These are phyloP conservation scores for Chrysoporthe cubensis DNA, from an alignment of 2,329 filamentous ascomycete genomes.

Conservation along the genomic window DNA sequence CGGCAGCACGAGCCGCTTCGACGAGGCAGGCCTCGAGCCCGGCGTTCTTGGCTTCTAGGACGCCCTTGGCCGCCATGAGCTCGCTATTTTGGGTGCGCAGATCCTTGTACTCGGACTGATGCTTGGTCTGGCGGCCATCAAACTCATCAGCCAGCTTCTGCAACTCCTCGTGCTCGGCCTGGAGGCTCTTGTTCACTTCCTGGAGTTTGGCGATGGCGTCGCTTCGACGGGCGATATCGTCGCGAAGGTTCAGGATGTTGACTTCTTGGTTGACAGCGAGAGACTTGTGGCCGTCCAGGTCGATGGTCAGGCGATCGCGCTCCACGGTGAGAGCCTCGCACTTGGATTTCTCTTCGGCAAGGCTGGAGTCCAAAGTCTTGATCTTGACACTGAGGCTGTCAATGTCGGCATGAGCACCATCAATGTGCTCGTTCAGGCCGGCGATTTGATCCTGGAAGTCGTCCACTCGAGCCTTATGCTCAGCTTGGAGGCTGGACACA, in stretches of 20 bases:
- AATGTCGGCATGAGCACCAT: constrained; percentile 24
- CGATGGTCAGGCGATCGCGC: constrained; percentile 18
- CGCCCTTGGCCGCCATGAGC: constrained; percentile 16
- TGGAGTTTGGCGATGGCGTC: constrained; percentile 24
- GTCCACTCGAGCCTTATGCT: constrained; percentile 17
- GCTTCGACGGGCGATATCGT: constrained; percentile 16
- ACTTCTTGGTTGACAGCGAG: constrained; percentile 23
- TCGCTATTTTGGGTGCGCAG: constrained; percentile 23
- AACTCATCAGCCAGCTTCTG: constrained; percentile 19
- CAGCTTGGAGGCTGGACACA: constrained; percentile 13
- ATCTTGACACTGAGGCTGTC: constrained; percentile 19
- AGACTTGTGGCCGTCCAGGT: constrained; percentile 22
- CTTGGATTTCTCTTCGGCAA: constrained; percentile 19
- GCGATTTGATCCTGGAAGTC: constrained; percentile 25
- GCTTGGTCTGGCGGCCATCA: constrained; percentile 8
- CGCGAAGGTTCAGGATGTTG: constrained; percentile 23
- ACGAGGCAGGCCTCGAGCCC: constrained; percentile 19
- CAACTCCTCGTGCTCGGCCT: constrained; percentile 28
- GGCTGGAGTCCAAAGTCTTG: constrained; percentile 7
- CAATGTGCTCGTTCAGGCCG: constrained; percentile 25
- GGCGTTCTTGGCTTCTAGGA: constrained; percentile 24
- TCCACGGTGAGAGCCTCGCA: constrained; percentile 16
- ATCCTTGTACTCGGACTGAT: constrained; percentile 8
- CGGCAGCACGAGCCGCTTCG: constrained; percentile 8
- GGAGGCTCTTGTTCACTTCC: constrained; percentile 23